Evolutionary conservation across 805 yeast species (phyloP), one percentile per base, ranked within the genome.

Genomic region (Limtongia smithiae): DNA sequence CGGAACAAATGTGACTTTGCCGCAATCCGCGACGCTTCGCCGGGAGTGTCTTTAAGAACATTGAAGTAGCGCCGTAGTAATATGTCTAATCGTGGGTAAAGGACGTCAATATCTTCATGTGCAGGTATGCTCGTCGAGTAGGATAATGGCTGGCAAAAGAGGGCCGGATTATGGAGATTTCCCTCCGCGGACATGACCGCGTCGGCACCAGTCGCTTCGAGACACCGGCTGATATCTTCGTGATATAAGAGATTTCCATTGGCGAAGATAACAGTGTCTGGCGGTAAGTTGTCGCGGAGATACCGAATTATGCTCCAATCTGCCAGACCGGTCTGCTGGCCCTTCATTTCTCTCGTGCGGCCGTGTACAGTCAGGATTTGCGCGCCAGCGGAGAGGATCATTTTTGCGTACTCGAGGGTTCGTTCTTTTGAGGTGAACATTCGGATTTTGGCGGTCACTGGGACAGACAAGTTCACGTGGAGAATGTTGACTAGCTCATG

Each of bases 181-280:
- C 96, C 96, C 67, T 93, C 99, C 1, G 98, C 98, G 36, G 94
- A 82, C 98, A 93, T 93, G 15, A 93, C 93, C 0, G 89, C 96
- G 68, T 93, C 97, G 56, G 93, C 85, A 0, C 69, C 71, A 3
- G 87, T 79, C 7, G 71, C 75, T 1, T 73, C 74, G 37, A 80
- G 64, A 65, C 96, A 85, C 53, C 93, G 74, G 1, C 74, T 73
- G 21, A 91, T 71, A 65, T 93, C 97, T 37, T 82, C 85, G 0
- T 95, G 86, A 62, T 93, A 93, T 39, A 93, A 69, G n/a, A 93
- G 79, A 67, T 93, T 93, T 4, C 99, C 99, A 65, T 93, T 93
- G 37, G 96, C 87, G 62, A 93, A 85, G 58, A 93, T 83, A 0
- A 93, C 97, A 1, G 91, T 88, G 41, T 82, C 93, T 0, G 91